Base-by-base conservation (phyloP, 73 alveolate species). In the Durusdinium trenchii region DNA sequence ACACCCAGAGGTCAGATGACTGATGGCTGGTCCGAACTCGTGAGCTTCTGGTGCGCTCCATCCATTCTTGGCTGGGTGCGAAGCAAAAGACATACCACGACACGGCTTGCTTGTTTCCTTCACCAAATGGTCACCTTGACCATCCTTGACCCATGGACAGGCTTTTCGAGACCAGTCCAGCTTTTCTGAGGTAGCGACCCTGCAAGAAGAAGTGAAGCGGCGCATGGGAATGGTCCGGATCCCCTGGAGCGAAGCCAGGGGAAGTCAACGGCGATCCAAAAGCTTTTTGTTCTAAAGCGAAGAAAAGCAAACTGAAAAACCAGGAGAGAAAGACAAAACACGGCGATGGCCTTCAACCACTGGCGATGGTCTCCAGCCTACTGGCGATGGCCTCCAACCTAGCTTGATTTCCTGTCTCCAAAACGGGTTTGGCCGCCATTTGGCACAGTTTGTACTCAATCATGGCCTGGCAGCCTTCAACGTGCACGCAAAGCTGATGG, bases 171-270 rank as follows among this genome's bases (percentile, higher is more conserved):
- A 1, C 23, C 32, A 12, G 12, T 35, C 38, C 42, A 28, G 6
- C 42, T 16, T 64, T 64, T 18, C n/a, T 2, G 62, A 78, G 87
- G 87, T 78, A 20, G 32, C 87, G 10, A 45, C 61, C 16, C 61
- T 78, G 87, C 35, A 42, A 45, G 87, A 78, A 5, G 87, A 78
- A 40, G 28, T 38, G 62, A 45, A 78, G 61, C 87, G 61, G 28
- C 87, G 87, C 5, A 78, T 78, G 87, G 87, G 62, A 4, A 12
- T 78, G 62, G 87, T 40, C 87, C 23, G 87, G 87, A 7, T n/a
- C 46, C 16, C 81, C 81, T 12, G 35, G 81, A 57, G 23, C 12
- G 69, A 23, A 23, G 73, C 73, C 73, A 1, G 73, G 30, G 73
- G 73, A 60, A 60, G 18, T 1, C 30, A 23, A 57, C 23, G 32